phyloP scores from a whole-genome alignment of 2,329 filamentous ascomycete genomes.

The Aspergillus versicolor region DNA sequence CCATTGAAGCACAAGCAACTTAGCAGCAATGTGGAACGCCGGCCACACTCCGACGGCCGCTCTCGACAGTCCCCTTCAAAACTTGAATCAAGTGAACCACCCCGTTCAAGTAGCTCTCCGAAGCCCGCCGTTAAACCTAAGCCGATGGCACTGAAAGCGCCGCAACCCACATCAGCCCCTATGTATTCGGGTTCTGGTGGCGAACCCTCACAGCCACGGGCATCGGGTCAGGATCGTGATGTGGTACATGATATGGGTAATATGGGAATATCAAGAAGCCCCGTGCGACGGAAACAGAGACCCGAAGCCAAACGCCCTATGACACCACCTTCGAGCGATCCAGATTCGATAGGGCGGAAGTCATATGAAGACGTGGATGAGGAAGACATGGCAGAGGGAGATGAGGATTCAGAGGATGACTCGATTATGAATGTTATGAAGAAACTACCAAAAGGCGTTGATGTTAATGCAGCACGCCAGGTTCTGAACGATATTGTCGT shows the following conservation, averaged over 20 bases:
- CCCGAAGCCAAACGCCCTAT: conserved; percentile 41
- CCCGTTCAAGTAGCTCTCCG: conserved; percentile 20
- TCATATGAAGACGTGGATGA: conserved; percentile 48
- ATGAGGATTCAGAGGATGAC: conserved; percentile 50
- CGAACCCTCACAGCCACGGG: conserved; percentile 19
- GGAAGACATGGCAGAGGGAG: conserved; percentile 38
- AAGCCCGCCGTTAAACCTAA: conserved; percentile 40
- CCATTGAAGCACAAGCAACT: not conserved
- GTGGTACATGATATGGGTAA: conserved; percentile 24
- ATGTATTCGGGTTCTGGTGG: conserved; percentile 17
- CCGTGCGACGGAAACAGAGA: conserved; percentile 29
- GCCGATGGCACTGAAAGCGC: conserved; percentile 32
- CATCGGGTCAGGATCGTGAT: conserved; percentile 26
- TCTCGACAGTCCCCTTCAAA: conserved; percentile 14
- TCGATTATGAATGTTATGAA: conserved; percentile 68
- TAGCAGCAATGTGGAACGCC: conserved; percentile 4
- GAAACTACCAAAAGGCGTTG: conserved; percentile 76
- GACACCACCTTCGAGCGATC: conserved; percentile 46
- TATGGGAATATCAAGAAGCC: conserved; percentile 24
- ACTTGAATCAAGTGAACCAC: conserved; percentile 23
- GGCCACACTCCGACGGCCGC: conserved; percentile 7
- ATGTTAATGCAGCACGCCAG: conserved; percentile 78
- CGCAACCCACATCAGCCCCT: conserved; percentile 15
- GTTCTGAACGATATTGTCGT: conserved; percentile 96
- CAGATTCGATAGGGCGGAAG: conserved; percentile 45